Evolutionary conservation across 129 eudicot species (phyloP).

Genomic region (sunflower (Helianthus annuus)): HanXRQr2.0-SUNRISE NC_035445.2:159227173-159227672

Average conservation of each 20-base stretch:
- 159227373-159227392: not conserved
- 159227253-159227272: too few relatives aligned
- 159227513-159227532: not conserved
- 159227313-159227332: not conserved
- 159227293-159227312: too few relatives aligned
- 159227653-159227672: too few relatives aligned
- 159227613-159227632: not conserved
- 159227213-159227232: too few relatives aligned
- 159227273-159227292: too few relatives aligned
- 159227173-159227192: too few relatives aligned
- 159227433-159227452: constrained; percentile 9
- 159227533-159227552: not conserved
- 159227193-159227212: too few relatives aligned
- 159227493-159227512: not conserved
- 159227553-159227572: constrained; percentile 2
- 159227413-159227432: constrained; percentile 12
- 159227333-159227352: not conserved
- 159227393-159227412: not conserved
- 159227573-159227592: not conserved
- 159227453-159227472: constrained; percentile 6
- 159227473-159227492: not conserved
- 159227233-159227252: too few relatives aligned
- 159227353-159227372: not conserved
- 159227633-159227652: not conserved
- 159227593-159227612: not conserved